These are phyloP conservation scores for Exophiala lecanii-corni DNA, from an alignment of 2,329 filamentous ascomycete species.

Conservation along the genomic window DNA sequence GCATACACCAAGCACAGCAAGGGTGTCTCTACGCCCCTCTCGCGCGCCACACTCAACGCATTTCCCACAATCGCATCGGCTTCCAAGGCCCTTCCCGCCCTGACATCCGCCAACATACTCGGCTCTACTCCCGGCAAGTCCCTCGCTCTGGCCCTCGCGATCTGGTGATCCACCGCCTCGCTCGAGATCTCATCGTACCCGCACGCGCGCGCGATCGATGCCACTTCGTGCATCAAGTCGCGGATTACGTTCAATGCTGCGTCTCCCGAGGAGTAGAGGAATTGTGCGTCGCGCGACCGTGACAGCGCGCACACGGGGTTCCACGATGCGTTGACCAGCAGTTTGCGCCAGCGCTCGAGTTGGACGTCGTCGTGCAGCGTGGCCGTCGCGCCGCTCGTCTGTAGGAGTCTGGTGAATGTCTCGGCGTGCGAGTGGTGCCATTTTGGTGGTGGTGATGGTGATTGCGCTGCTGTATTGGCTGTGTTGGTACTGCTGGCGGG, in stretches of 20 bases:
- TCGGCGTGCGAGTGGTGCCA: conserved; percentile 30
- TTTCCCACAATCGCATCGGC: conserved; percentile 50
- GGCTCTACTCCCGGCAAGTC: conserved; percentile 41
- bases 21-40: conserved; percentile 37
- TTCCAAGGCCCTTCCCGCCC: conserved; percentile 40
- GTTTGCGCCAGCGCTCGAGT: conserved; percentile 55
- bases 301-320: conserved; percentile 58
- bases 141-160: conserved; percentile 36
- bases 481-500: too few relatives aligned
- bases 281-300: conserved; percentile 48
- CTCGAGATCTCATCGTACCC: conserved; percentile 36
- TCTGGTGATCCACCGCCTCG: conserved; percentile 35
- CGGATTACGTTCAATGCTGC: conserved; percentile 31
- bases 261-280: conserved; percentile 42
- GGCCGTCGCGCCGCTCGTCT: conserved; percentile 42
- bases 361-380: conserved; percentile 53
- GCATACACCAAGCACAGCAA: conserved; percentile 44
- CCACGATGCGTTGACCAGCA: conserved; percentile 58
- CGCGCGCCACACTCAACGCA: conserved; percentile 38
- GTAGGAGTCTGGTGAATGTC: conserved; percentile 41
- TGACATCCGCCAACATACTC: conserved; percentile 49
- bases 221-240: conserved; percentile 45
- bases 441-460: background rate
- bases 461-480: conserved; percentile 8
- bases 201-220: conserved; percentile 36